Base-by-base conservation (phyloP, 371 early-diverging fungal species). In the Syncephalastrum monosporum region DNA sequence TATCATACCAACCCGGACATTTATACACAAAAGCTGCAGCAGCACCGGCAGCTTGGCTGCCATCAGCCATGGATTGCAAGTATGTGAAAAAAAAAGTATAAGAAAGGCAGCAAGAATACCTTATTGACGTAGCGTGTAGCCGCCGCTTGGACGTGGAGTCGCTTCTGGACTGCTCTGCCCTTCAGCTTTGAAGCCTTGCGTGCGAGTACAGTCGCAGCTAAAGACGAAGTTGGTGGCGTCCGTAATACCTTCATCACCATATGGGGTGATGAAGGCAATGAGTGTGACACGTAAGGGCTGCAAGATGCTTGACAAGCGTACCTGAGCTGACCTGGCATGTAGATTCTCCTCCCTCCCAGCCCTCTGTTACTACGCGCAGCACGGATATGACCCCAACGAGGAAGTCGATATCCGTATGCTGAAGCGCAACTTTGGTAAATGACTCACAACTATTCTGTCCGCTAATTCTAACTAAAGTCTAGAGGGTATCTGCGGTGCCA, bases 191-290 rank as follows among this genome's bases (percentile, higher is more conserved):
- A 91, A 42, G 77, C 90, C 0, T 82, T 86, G n/a, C 79, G 86
- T 19, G 92, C 92, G 16, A 86, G 88, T 49, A 72, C 90, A 17
- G 65, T 73, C 14, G 91, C 91, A 1, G 81, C 87, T n/a, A 92
- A 86, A 54, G 63, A 68, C 33, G 68, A 65, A 6, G 68, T 65
- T 5, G 72, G 77, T 33, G 85, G 84, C 13, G 89, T 92, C 7
- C 61, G 75, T 13, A 88, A 91, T 64, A 81, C 85, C 5, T 87
- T 94, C 71, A 83, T 91, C 38, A 94, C 93, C 0, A 83, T 85
- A 45, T 90, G 94, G 93, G 94, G 94, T 16, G 94, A 94, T 64
- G 94, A 94, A 62, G 93, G 92, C 42, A 91, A 92, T 68, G 94
- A 94, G 71, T 91, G 90, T 60, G 94, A 93, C 61, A 81, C 90